Base-by-base conservation (phyloP, 345 rosid genomes). In the Camelina hispida region DNA sequence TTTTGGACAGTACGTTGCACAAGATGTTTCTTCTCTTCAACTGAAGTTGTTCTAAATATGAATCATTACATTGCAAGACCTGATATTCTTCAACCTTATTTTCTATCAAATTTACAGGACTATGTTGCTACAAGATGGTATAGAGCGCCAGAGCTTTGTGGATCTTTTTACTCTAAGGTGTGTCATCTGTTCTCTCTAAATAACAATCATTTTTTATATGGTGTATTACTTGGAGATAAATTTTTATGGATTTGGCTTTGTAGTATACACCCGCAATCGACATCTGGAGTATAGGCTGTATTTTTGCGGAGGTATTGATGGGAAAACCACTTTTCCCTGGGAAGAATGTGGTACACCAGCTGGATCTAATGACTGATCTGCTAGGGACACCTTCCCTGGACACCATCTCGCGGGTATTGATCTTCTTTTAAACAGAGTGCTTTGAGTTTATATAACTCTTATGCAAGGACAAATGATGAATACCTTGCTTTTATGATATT, bases 91-190 rank as follows among this genome's bases (percentile, higher is more conserved):
- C 37, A 53, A 35, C 12, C 25, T 72, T 68, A 0, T 76, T 40
- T 44, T 70, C 61, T 76, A 51, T 62, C 43, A 15, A 47, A 28
- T 64, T 75, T 79, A 46, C 82, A 91, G 97, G 98, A 93, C 61
- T 93, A 93, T 82, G 98, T 94, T 73, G 98, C 98, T 73, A 93
- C 98, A 47, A 83, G 98, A 84, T 91, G 98, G 98, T 93, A 93
- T 73, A 87, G 98, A 84, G 97, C 98, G 73, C 98, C 97, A 20
- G 98, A 94, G 86, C 89, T 94, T 9, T 94, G 98, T 81, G 98
- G 98, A 69, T 94, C 98, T 10, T 94, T 94, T 83, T 94, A 86
- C 83, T 94, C 98, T 2, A 94, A 91, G 94, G 98, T 94, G 74
- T 72, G 52, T 74, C 40, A 60, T 34, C 40, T 32, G n/a, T 64